Evolutionary conservation across 495 filamentous ascomycete species (phyloP).

Genomic region (Penicillium waksmanii): DNA sequence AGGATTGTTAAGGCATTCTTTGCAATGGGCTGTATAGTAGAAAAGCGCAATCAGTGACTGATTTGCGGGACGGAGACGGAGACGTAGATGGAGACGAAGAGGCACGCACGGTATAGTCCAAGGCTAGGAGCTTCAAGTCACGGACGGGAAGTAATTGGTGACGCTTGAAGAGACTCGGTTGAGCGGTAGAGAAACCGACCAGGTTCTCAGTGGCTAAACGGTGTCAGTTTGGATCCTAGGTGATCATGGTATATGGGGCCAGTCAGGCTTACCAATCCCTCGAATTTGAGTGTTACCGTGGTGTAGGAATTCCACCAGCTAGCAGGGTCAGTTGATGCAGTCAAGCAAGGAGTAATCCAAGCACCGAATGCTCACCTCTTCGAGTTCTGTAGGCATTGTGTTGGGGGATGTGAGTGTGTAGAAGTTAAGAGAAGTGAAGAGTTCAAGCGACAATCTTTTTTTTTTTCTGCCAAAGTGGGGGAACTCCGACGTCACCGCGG

Average conservation of each 20-base stretch:
- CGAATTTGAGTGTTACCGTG: slow-evolving; percentile 87
- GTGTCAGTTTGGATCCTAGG: slow-evolving; percentile 6
- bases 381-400: slow-evolving; percentile 78
- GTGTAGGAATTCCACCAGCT: slow-evolving; percentile 92
- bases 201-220: slow-evolving; percentile 76
- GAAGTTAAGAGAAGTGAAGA: slow-evolving; percentile 4
- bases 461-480: slow-evolving; percentile 25
- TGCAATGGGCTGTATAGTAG: slow-evolving; percentile 69
- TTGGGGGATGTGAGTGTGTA: slow-evolving; percentile 1
- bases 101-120: slow-evolving; percentile 71
- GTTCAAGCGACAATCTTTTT: slow-evolving; percentile 17
- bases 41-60: slow-evolving; percentile 8
- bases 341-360: not conserved
- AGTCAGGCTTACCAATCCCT: slow-evolving; percentile 61
- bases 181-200: slow-evolving; percentile 76
- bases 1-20: slow-evolving; percentile 92
- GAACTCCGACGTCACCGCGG: slow-evolving; percentile 27
- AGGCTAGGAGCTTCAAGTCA: slow-evolving; percentile 85
- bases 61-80: slow-evolving; percentile 1
- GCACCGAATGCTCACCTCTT: slow-evolving; percentile 62
- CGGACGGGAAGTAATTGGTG: slow-evolving; percentile 77
- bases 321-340: not conserved
- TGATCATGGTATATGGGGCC: too few relatives aligned
- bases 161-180: slow-evolving; percentile 83
- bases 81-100: slow-evolving; percentile 1